Percentiles rank a stretch among this genome's conserved stretches.
Conservation (phyloP, 768 basidiomycete species). For the Strobilomyces echinocephalus region DNA sequence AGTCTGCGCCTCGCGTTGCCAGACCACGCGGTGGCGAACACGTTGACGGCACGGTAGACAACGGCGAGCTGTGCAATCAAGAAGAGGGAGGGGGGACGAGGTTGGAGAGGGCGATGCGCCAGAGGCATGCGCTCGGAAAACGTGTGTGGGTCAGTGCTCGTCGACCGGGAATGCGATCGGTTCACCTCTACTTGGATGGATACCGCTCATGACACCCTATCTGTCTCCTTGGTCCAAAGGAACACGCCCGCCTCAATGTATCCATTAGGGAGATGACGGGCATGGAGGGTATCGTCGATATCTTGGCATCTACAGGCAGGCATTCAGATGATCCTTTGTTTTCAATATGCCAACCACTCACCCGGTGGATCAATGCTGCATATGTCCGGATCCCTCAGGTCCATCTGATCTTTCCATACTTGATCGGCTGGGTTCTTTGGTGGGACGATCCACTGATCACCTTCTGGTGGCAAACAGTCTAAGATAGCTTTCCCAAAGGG, state of each 20-base stretch:
- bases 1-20: constrained; percentile 1
- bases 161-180: neutral
- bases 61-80: constrained; percentile 28
- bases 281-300: constrained; percentile 97
- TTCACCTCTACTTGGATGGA: constrained; percentile 12
- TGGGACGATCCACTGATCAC: constrained; percentile 90
- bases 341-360: constrained; percentile 26
- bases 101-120: constrained; percentile 30
- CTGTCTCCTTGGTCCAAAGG: constrained; percentile 21
- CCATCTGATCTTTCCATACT: constrained; percentile 81
- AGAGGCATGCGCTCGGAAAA: constrained; percentile 26
- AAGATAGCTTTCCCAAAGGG: constrained; percentile 95
- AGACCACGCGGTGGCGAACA: constrained; percentile 29
- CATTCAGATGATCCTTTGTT: neutral
- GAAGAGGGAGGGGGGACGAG: constrained; percentile 31
- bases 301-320: constrained; percentile 74
- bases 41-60: constrained; percentile 25
- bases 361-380: constrained; percentile 98
- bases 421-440: constrained; percentile 52
- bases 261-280: constrained; percentile 79
- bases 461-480: constrained; percentile 85
- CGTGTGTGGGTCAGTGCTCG: neutral
- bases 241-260: constrained; percentile 83
- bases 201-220: constrained; percentile 16
- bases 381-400: constrained; percentile 77